Base-by-base conservation (phyloP, 768 basidiomycete genomes). In the Tylopilus plumbeoviolaceoides region DNA sequence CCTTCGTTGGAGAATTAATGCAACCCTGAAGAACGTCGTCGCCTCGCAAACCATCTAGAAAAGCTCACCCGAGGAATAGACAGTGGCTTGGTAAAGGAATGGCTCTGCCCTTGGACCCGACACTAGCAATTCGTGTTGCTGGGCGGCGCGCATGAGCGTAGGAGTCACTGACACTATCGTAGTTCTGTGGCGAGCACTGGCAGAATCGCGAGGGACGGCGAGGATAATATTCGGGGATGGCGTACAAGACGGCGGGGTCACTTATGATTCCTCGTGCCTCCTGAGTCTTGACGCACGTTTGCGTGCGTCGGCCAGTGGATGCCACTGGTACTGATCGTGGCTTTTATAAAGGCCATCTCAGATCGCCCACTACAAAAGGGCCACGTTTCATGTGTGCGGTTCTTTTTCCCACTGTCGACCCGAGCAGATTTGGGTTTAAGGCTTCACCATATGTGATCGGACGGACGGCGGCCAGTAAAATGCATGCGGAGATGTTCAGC, bases 1-100 rank as follows among this genome's bases (percentile, higher is more conserved):
- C 23, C 63, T 59, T 54, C 18, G n/a, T 18, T 33, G 12, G n/a
- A n/a, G 7, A 23, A n/a, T 44, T 11, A 61, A 40, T 31, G 9
- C n/a, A n/a, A 23, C 48, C 11, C 6, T 25, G n/a, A 5, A 18
- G 21, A 18, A 7, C 23, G 20, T 7, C 40, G 5, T 21, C 41
- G 18, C 38, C 20, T 42, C 23, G 7, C 14, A 15, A 5, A 20
- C 15, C 11, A 15, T 3, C 35, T 23, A 12, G 38, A 48, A n/a
- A 21, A 3, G 27, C 62, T 53, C 21, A 63, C 62, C 54, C 15
- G 56, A 18, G 6, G 63, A 64, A 28, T 48, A 7, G 9, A 17
- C 0, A 7, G 38, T 23, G 17, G 38, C 48, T 23, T 28, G 63
- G 23, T 41, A 44, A 6, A 64, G 27, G 4, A 3, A 0, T 10